A percentile compares a stretch with the other conserved stretches of the same genome.
Evolutionary conservation across 2,329 filamentous ascomycete species (phyloP).

Genomic region (Microdochium bolleyi): DNA sequence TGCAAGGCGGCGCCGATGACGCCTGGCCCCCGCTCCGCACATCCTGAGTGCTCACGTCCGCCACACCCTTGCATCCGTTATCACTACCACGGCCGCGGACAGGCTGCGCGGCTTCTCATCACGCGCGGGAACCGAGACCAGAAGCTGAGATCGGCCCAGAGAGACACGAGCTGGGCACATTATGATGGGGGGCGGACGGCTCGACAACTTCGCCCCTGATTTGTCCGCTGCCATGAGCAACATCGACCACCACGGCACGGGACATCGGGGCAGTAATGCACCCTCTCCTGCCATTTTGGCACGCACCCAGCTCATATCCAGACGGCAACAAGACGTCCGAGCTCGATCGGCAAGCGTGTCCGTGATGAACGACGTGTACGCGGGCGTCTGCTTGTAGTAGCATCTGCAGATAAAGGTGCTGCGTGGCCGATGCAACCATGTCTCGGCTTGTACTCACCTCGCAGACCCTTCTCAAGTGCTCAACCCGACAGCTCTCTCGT

Average conservation of each 20-base stretch:
- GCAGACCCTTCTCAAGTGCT: not conserved
- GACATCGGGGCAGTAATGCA: not conserved
- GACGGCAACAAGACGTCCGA: not conserved
- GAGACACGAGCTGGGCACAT: not conserved
- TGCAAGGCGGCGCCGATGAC: not conserved
- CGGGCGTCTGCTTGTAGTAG: not conserved
- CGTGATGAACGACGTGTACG: not conserved
- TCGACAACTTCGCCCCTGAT: not conserved
- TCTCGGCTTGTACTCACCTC: not conserved
- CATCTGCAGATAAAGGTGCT: not conserved
- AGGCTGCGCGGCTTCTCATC: not conserved
- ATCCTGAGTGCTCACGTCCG: not conserved
- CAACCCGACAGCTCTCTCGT: not conserved
- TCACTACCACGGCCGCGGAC: not conserved
- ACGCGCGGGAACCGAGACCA: not conserved
- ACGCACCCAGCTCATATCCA: not conserved
- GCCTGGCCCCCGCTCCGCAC: not conserved
- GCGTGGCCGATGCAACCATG: not conserved
- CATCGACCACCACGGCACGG: not conserved
- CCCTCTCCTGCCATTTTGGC: not conserved
- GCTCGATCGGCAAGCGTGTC: not conserved
- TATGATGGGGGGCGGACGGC: not conserved
- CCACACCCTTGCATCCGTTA: not conserved
- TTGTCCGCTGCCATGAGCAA: not conserved
- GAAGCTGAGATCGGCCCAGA: not conserved